Conservation (phyloP, 225 moss, liverwort and hornwort genomes). For the Thuidium tamariscinum region DNA sequence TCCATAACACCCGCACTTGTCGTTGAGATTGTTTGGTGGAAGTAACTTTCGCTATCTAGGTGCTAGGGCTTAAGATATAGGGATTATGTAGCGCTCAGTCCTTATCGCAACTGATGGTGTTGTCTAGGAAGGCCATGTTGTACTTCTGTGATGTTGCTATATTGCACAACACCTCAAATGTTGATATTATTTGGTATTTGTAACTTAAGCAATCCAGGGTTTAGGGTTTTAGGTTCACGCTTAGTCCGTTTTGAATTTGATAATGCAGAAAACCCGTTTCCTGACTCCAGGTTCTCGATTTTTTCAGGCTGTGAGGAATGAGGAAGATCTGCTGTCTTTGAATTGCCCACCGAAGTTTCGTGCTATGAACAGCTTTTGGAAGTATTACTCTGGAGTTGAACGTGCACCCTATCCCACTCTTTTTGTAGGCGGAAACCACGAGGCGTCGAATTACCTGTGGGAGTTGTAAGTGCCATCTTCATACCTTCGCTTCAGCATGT, state of each 20-base stretch:
- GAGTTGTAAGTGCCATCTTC: slow-evolving; percentile 16
- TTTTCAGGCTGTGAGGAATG: slow-evolving; percentile 74
- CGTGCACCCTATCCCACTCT: slow-evolving; percentile 83
- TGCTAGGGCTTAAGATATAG: background rate
- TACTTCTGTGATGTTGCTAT: background rate
- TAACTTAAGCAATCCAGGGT: background rate
- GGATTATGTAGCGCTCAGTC: background rate
- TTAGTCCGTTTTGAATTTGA: background rate
- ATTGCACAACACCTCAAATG: background rate
- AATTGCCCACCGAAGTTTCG: slow-evolving; percentile 72
- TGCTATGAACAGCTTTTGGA: slow-evolving; percentile 89
- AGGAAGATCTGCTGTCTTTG: slow-evolving; percentile 64
- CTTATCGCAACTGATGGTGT: background rate
- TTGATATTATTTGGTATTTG: background rate
- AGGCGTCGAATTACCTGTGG: slow-evolving; percentile 73
- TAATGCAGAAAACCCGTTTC: background rate
- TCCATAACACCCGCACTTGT: background rate
- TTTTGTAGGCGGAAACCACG: slow-evolving; percentile 95
- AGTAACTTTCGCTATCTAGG: background rate
- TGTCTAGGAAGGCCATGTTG: background rate
- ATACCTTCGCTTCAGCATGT: background rate
- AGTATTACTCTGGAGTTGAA: slow-evolving; percentile 81
- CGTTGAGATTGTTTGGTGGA: background rate
- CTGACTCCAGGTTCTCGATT: background rate
- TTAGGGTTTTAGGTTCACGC: background rate